phyloP scores from a whole-genome alignment of 2,329 filamentous ascomycete species.

The Sphaceloma murrayae region DNA sequence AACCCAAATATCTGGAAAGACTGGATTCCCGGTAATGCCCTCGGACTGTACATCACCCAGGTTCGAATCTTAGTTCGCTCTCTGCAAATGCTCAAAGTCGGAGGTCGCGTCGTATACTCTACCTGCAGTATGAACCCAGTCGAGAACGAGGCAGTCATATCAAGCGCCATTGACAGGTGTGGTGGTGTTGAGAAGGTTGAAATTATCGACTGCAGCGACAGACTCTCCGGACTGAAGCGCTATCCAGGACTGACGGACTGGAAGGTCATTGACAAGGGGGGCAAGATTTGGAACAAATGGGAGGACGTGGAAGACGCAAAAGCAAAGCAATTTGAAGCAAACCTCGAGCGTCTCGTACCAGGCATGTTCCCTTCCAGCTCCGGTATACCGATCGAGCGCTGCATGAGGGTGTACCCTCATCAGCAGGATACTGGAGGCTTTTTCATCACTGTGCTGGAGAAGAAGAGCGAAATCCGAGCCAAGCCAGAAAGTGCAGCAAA shows the following conservation, averaged over 20 bases:
- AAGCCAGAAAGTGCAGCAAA: conserved; percentile 57
- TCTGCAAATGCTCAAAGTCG: conserved; percentile 90
- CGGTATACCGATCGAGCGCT: conserved; percentile 70
- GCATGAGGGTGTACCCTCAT: conserved; percentile 91
- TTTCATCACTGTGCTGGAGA: conserved; percentile 93
- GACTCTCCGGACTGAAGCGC: conserved; percentile 68
- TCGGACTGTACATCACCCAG: conserved; percentile 81
- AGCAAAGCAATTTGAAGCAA: conserved; percentile 44
- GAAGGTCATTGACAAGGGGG: conserved; percentile 84
- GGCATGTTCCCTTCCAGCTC: conserved; percentile 66
- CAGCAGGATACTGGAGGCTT: conserved; percentile 94
- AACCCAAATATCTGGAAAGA: conserved; percentile 92
- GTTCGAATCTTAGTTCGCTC: conserved; percentile 82
- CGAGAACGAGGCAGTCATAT: conserved; percentile 89
- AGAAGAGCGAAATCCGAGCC: conserved; percentile 74
- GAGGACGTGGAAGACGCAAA: conserved; percentile 65
- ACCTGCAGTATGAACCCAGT: conserved; percentile 98
- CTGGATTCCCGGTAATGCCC: conserved; percentile 78
- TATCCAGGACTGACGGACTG: conserved; percentile 68
- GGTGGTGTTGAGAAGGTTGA: conserved; percentile 73
- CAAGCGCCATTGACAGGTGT: conserved; percentile 79
- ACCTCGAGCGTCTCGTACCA: conserved; percentile 61
- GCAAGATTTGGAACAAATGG: conserved; percentile 71
- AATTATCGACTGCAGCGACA: conserved; percentile 71
- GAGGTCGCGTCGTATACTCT: conserved; percentile 90